Conservation (phyloP, 345 rosid genomes). For the Brassica cretica region DNA sequence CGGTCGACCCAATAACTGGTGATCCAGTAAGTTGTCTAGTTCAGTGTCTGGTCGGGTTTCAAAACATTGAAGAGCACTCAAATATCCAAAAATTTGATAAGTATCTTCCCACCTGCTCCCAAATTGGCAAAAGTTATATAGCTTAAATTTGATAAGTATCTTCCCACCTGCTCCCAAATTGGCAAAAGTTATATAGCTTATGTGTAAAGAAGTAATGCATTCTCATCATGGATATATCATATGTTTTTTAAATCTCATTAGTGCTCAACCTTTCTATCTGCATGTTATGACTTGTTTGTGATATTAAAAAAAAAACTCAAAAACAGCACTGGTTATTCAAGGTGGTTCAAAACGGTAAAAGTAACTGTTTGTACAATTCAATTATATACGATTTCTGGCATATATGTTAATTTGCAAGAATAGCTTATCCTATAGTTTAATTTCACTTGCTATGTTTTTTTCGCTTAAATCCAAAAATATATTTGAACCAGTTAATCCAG, state of each 20-base stretch:
- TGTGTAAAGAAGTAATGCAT: conserved; percentile 23
- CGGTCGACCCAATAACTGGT: no score
- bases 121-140: conserved; percentile 19
- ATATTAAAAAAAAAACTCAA: neutral
- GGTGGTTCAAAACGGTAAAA: conserved; percentile 3
- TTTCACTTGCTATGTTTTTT: neutral
- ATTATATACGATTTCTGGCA: neutral
- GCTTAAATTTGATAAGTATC: conserved; percentile 23
- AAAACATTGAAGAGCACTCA: neutral
- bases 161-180: conserved; percentile 30
- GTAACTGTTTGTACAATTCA: neutral
- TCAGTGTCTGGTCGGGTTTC: no score
- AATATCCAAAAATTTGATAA: neutral
- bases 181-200: conserved; percentile 18
- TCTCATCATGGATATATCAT: neutral
- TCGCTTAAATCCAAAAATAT: neutral
- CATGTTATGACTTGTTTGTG: neutral
- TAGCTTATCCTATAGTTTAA: neutral
- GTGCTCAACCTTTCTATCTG: neutral
- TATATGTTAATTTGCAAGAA: conserved; percentile 8
- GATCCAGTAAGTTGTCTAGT: no score
- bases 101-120: conserved; percentile 32
- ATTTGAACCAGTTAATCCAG: neutral
- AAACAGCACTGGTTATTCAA: neutral
- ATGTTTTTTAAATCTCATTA: neutral